Percentiles rank a stretch among this genome's conserved stretches.
Evolutionary conservation across 495 filamentous ascomycete genomes (phyloP).

Genomic region (Penicillium atrosanguineum): DNA sequence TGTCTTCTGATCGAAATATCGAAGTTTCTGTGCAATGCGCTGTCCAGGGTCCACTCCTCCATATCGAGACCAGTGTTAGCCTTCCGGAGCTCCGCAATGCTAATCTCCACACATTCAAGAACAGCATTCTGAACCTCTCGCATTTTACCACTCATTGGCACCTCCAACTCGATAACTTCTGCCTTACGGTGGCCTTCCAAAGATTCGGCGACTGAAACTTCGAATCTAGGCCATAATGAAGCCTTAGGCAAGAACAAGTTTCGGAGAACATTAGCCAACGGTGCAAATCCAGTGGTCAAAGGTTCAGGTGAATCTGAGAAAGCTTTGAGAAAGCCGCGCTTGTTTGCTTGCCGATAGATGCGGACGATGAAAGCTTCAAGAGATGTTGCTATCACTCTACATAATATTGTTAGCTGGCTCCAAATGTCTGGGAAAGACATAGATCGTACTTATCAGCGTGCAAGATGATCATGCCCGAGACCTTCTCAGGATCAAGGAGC

Average conservation of each 20-base stretch:
- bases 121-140: slow-evolving; percentile 88
- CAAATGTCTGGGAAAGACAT: neutral
- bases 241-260: slow-evolving; percentile 89
- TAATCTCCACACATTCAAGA: slow-evolving; percentile 93
- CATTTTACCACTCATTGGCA: slow-evolving; percentile 97
- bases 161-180: slow-evolving; percentile 93
- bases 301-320: slow-evolving; percentile 95
- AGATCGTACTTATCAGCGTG: slow-evolving; percentile 70
- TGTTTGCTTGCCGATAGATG: slow-evolving; percentile 91
- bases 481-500: slow-evolving; percentile 74
- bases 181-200: slow-evolving; percentile 90
- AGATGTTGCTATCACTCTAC: slow-evolving; percentile 77
- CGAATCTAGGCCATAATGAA: slow-evolving; percentile 93
- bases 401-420: neutral
- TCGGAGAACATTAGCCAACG: slow-evolving; percentile 84
- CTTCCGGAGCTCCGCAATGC: slow-evolving; percentile 88
- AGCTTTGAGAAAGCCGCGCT: slow-evolving; percentile 88
- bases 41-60: slow-evolving; percentile 97
- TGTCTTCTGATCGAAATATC: slow-evolving; percentile 86
- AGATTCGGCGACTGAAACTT: slow-evolving; percentile 81
- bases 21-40: slow-evolving; percentile 88
- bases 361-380: slow-evolving; percentile 93
- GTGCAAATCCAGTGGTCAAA: slow-evolving; percentile 86
- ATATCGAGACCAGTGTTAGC: slow-evolving; percentile 85
- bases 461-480: slow-evolving; percentile 84